Evolutionary conservation across 768 basidiomycete species (phyloP), one percentile per base, ranked within the genome.

Genomic region (Rhizopogon vinicolor): DNA sequence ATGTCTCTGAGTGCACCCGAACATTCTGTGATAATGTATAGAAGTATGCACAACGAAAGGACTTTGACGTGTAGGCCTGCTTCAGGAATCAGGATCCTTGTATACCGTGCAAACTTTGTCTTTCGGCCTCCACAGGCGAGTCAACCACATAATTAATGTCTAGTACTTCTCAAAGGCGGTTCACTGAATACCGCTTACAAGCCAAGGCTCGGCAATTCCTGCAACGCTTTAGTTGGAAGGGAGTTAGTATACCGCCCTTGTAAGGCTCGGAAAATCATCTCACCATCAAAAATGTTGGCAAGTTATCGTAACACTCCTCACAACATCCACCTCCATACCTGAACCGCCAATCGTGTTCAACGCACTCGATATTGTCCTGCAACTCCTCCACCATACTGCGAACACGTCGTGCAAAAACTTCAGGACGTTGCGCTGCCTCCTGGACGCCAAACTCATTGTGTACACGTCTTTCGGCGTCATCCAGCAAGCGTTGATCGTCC

Each of bases 401-500:
- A n/a, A 66, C 64, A 8, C 64, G 58, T 16, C 62, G 59, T 2
- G 53, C 60, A 16, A 69, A 53, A 6, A 60, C 58, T 2, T 52
- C 60, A 13, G 68, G 68, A 16, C 41, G 60, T 9, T 2, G 44
- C 22, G 22, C 45, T 18, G 62, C 68, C 3, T 14, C 58, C 14
- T 29, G 6, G 18, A 46, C 3, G 3, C 66, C 64, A 1, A 33
- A 33, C 9, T 33, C 31, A 33, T 33, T 33, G 1, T 57, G 45
- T 57, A 66, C 60, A 8, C 67, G 53, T 44, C 64, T 59, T 10
- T 63, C 57, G 0, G 68, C 66, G 25, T 69, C 68, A 31, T 58
- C n/a, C 14, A 67, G 2, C 9, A 80, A 66, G 5, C 72, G 66
- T 0, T 60, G 51, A 54, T 88, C 87, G 8, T 88, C 85, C 85